Evolutionary conservation across 108 stramenopile species (phyloP), one percentile per base, ranked within the genome.

Genomic region (Heterococcus sp.): DNA sequence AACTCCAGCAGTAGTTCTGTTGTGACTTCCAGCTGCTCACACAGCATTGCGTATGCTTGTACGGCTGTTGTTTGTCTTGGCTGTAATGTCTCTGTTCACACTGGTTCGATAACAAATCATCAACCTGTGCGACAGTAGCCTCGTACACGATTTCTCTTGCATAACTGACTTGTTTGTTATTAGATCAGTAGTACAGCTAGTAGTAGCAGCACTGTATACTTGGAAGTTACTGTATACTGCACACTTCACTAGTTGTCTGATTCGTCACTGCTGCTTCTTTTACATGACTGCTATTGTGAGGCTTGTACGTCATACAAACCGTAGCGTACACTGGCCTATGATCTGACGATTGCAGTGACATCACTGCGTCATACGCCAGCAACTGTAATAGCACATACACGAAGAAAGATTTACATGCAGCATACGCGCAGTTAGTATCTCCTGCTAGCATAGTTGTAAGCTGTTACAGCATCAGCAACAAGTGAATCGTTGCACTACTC

Each of bases 271-370:
- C 36, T 14, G 65, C 71, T 32, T 30, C 79, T 37, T 29, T 28
- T 3, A 2, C 29, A 36, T 8, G 40, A 35, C 79, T 38, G 31
- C 5, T 26, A 21, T 14, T 27, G 37, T 8, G 71, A 37, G 35
- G 32, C 37, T 14, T 35, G 65, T 73, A 81, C 29, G 46, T 4
- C 37, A 81, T 34, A 1, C 72, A 36, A 35, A 81, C 72, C 26
- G 71, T 81, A 0, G 79, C 79, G 2, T 73, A 8, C n/a, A 81
- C 79, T 34, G 79, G 79, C 21, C 79, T 71, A n/a, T 81, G 79
- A 32, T 81, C 79, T 1, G 79, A 81, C 32, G 69, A 65, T 39
- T 65, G 37, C 74, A 81, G 34, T 21, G 66, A 63, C n/a, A 3
- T n/a, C 33, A 81, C 79, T 31, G 71, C 72, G n/a, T 72, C 71